Evolutionary conservation across 768 basidiomycete species (phyloP).

Genomic region (Imleria badia): DNA sequence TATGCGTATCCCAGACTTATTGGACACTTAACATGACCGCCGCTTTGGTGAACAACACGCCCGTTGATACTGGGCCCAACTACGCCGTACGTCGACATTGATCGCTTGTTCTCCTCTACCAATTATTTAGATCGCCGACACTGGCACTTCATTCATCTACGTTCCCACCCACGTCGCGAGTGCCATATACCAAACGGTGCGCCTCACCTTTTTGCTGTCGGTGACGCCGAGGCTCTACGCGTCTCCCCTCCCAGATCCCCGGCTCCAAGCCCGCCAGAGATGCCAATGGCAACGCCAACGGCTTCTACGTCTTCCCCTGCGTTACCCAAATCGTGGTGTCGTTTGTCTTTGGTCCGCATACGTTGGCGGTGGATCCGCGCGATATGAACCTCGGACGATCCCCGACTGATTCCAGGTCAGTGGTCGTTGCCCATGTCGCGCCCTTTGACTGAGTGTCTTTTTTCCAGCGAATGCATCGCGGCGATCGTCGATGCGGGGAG

Average conservation of each 20-base stretch:
- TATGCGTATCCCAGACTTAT: conserved; percentile 45
- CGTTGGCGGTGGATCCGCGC: conserved; percentile 40
- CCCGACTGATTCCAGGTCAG: conserved; percentile 29
- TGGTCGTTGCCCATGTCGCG: background rate
- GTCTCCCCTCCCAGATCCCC: conserved; percentile 43
- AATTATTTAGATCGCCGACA: conserved; percentile 56
- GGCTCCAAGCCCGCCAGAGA: conserved; percentile 39
- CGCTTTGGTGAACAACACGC: conserved; percentile 36
- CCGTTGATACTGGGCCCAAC: background rate
- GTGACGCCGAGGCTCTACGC: background rate
- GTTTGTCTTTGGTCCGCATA: conserved; percentile 44
- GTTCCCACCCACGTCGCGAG: conserved; percentile 43
- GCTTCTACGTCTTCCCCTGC: conserved; percentile 61
- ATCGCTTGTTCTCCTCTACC: conserved; percentile 1
- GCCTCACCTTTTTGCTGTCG: background rate
- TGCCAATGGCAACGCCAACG: conserved; percentile 47
- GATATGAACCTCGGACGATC: conserved; percentile 60
- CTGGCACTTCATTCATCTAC: conserved; percentile 67
- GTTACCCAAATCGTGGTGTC: conserved; percentile 32
- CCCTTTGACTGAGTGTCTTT: no score
- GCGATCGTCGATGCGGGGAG: conserved; percentile 45
- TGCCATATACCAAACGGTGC: conserved; percentile 47
- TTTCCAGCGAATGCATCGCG: conserved; percentile 50
- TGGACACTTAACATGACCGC: conserved; percentile 57
- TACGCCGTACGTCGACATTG: conserved; percentile 16